Evolutionary conservation across 129 eudicot genomes (phyloP), one percentile per base, ranked within the genome.

Genomic region (Kitagawia praeruptora): DNA sequence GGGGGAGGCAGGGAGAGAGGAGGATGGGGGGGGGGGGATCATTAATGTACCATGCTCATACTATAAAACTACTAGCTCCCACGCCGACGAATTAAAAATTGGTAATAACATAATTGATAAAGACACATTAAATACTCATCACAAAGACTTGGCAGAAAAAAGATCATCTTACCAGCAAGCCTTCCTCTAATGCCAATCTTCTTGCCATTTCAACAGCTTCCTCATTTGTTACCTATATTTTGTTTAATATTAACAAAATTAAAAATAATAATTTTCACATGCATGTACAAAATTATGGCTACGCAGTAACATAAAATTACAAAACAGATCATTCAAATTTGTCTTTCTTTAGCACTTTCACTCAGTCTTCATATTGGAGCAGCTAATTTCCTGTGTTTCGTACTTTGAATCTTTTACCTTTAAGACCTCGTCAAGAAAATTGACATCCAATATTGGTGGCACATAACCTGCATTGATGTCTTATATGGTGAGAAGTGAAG

Each of bases 171-270:
- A 83, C 86, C 86, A 83, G 80, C 76, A 83, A 54, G 76, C 86
- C 86, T 83, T 83, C 86, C 86, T 83, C 78, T 75, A 83, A 66
- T 11, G 83, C 86, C 81, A 83, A 51, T 54, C 53, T 75, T 66
- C 86, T 79, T 8, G 86, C 83, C 83, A 83, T 83, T 75, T 76
- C 80, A 83, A 83, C 78, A 51, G 86, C 86, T 66, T 83, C 86
- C 28, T 48, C 81, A 80, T 75, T 83, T 19, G 83, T 47, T 23
- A 83, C 86, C 83, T 83, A 42, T 70, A 66, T 15, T 56, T 48
- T 69, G 34, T 61, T 9, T 61, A 10, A 61, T n/a, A 25, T n/a
- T 9, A n/a, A 25, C 4, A 12, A 66, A 75, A 34, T 41, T 19
- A 1, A 42, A 31, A 27, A 27, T 2, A 31, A 13, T 13, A 5